Evolutionary conservation across 192 early-diverging fungal genomes (phyloP).

Genomic region (Backusella psychrophila): DNA sequence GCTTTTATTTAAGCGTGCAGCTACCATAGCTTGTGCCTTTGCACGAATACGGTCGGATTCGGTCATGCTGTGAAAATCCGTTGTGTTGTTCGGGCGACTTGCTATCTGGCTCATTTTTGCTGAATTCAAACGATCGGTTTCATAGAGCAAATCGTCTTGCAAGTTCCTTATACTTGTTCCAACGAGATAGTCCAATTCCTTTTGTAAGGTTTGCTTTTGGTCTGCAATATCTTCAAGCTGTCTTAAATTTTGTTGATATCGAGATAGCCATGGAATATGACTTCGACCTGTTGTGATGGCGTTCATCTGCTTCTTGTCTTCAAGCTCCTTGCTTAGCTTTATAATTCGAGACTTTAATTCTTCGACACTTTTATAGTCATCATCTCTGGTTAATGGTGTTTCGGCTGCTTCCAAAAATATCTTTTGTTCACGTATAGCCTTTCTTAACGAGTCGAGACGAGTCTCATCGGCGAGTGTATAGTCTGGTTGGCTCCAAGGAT

Average conservation of each 20-base stretch:
- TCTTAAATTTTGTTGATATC: slow-evolving; percentile 23
- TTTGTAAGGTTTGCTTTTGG: slow-evolving; percentile 15
- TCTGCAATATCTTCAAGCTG: slow-evolving; percentile 29
- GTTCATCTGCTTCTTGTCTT: slow-evolving; percentile 6
- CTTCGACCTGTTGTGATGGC: not conserved
- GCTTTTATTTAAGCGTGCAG: slow-evolving; percentile 34
- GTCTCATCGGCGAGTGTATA: not conserved
- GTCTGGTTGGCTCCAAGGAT: slow-evolving; percentile 10
- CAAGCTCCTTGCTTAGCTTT: not conserved
- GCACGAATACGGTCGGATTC: slow-evolving; percentile 48
- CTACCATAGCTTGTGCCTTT: slow-evolving; percentile 50
- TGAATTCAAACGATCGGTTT: slow-evolving; percentile 13
- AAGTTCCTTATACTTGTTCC: slow-evolving; percentile 19
- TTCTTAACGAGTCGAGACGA: not conserved
- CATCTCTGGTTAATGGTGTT: not conserved
- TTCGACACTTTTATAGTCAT: not conserved
- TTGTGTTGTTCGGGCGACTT: not conserved
- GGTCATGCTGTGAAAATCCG: slow-evolving; percentile 22
- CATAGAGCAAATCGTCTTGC: slow-evolving; percentile 4
- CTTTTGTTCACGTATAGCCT: slow-evolving; percentile 30
- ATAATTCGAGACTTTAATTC: slow-evolving; percentile 14
- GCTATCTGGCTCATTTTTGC: not conserved
- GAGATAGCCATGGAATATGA: slow-evolving; percentile 15
- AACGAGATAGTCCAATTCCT: slow-evolving; percentile 29
- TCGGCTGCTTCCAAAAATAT: slow-evolving; percentile 11